Base-by-base conservation (phyloP, 805 yeast species). In the Starmera caribaea region DNA sequence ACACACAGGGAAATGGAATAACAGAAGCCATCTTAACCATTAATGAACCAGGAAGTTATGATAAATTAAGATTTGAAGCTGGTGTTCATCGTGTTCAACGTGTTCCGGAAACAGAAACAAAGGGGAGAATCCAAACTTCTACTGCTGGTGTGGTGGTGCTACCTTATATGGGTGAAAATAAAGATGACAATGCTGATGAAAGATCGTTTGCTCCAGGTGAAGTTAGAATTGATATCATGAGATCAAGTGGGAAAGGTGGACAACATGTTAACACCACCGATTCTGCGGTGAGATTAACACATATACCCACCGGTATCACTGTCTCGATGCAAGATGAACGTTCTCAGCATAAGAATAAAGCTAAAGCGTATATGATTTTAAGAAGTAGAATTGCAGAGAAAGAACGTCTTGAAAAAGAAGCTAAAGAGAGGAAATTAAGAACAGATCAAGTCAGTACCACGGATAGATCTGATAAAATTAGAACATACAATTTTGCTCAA, bases 221-320 rank as follows among this genome's bases (percentile, higher is more conserved):
- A 51, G 78, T 92, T 16, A 71, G 96, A 41, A 78, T 92, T 4
- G 98, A 92, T 57, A 88, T 92, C n/a, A 92, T 90, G 96, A 71
- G 98, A 49, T 86, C 97, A 1, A 79, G 95, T 41, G 98, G 98
- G 3, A 82, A 92, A 46, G 98, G 98, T 41, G 98, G 98, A 0
- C 98, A 90, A 64, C 97, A 90, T 55, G 98, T 90, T 30, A 90
- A 90, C 56, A 90, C 96, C 12, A 92, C 97, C 0, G 97, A 90
- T 55, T 87, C 96, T 1, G 98, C 98, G 0, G 97, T 92, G 12
- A 71, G 98, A 50, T 64, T 92, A 24, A 87, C 90, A 2, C 98
- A 92, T 62, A 66, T 83, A 13, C 97, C 97, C 5, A 79, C 96
- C 0, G 97, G 97, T 3, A 78, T 86, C 32, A 79, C 77, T 5